A percentile compares a stretch with the other conserved stretches of the same genome.
Evolutionary conservation across 2,329 filamentous ascomycete genomes (phyloP).

Genomic region (Cytospora mali): DNA sequence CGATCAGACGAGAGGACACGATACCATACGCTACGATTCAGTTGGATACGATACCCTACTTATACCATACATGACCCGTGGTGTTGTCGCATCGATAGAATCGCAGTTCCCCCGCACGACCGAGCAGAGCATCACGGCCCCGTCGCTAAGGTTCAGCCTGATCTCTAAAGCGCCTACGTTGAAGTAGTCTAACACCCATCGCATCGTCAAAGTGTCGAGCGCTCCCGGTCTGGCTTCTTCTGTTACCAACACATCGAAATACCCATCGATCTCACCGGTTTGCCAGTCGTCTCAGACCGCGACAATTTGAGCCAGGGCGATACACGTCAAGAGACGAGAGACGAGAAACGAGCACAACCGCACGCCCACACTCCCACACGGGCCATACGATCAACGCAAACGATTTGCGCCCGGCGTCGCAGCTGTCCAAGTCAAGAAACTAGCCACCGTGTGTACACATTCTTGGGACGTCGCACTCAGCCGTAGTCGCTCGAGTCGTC

Average conservation of each 20-base stretch:
- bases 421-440: neutral
- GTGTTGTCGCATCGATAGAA: neutral
- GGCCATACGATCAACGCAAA: neutral
- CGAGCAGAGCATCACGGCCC: neutral
- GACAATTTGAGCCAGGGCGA: neutral
- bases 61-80: neutral
- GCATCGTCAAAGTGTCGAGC: conserved; percentile 10
- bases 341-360: neutral
- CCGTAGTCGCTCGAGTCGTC: conserved; percentile 1
- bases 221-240: neutral
- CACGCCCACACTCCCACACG: no score
- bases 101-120: conserved; percentile 1
- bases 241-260: neutral
- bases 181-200: neutral
- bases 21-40: no score
- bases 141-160: neutral
- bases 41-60: neutral
- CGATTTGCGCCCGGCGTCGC: neutral
- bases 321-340: neutral
- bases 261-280: neutral
- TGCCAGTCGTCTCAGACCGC: neutral
- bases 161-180: neutral
- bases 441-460: neutral
- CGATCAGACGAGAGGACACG: neutral
- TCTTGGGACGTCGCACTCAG: neutral